Evolutionary conservation across 2,329 filamentous ascomycete genomes (phyloP).

Genomic region (Gnomoniopsis smithogilvyi): DNA sequence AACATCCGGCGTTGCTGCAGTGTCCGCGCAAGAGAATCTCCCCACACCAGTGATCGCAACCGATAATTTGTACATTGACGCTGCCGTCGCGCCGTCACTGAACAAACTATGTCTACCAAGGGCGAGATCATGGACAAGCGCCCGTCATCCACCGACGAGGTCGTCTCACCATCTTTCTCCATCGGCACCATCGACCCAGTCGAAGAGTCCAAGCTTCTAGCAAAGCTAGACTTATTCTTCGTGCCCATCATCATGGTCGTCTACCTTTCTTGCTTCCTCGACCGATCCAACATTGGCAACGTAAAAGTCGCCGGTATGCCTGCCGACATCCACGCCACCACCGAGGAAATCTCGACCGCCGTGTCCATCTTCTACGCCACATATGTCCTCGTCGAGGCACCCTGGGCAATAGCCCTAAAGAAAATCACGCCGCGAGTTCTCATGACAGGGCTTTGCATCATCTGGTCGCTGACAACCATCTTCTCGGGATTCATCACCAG

Average conservation of each 20-base stretch:
- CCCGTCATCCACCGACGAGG: background rate
- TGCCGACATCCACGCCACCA: slow-evolving; percentile 55
- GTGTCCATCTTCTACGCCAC: slow-evolving; percentile 68
- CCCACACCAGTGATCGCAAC: background rate
- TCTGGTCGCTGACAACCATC: slow-evolving; percentile 68
- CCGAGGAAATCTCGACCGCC: slow-evolving; percentile 67
- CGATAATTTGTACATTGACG: background rate
- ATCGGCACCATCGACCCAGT: slow-evolving; percentile 12
- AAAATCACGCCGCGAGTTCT: slow-evolving; percentile 63
- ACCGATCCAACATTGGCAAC: slow-evolving; percentile 72
- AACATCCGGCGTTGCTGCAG: background rate
- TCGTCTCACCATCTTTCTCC: background rate
- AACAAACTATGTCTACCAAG: background rate
- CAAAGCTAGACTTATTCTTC: slow-evolving; percentile 62
- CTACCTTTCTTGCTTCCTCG: slow-evolving; percentile 74
- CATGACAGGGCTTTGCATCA: slow-evolving; percentile 60
- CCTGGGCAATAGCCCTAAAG: slow-evolving; percentile 63
- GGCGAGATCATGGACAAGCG: background rate
- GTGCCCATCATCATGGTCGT: slow-evolving; percentile 65
- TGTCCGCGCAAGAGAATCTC: background rate
- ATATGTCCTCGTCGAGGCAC: slow-evolving; percentile 60
- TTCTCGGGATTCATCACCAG: slow-evolving; percentile 64
- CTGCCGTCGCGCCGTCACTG: background rate
- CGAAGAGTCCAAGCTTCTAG: slow-evolving; percentile 55
- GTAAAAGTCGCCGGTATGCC: slow-evolving; percentile 63